Base-by-base conservation (phyloP, 192 early-diverging fungal genomes). In the Gaertneriomyces semiglobifer region DNA sequence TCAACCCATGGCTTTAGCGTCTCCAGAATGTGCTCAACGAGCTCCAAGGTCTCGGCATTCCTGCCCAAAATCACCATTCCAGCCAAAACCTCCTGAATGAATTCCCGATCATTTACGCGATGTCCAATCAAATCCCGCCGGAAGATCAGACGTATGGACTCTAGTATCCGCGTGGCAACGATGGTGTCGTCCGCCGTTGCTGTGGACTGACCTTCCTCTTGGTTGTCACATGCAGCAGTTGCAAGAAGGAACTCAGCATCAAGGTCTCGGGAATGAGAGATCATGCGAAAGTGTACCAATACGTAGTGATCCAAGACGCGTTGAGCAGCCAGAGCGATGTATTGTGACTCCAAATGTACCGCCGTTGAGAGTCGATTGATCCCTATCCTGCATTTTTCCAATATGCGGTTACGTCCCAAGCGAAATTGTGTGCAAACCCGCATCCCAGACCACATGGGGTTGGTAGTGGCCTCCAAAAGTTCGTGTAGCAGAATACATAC, bases 41-140 rank as follows among this genome's bases (percentile, higher is more conserved):
- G 62, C 44, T 78, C 77, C 10, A 69, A 63, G 4, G 77, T 78
- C 72, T 78, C 77, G 19, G 60, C 18, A 57, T 78, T 78, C 68
- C 74, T 68, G 51, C 52, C 74, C 25, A 33, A 33, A 33, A 33
- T 33, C 25, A 33, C 25, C 25, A 33, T 33, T 33, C 25, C 25
- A 33, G 25, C 25, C 25, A 33, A 33, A 33, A 33, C 25, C 25
- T 33, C 25, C 25, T 33, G 25, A 33, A 33, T 33, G 25, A 33
- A 33, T 33, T 33, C 25, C 25, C 25, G 25, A 33, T 33, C 25
- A 33, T 33, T 33, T 33, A 33, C 25, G 25, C 25, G 25, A 33
- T 33, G 25, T 2, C 25, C 25, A 33, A 33, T 33, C 25, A 33
- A 33, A 33, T 33, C 25, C 44, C 20, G 44, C 46, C 14, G 66